These are phyloP conservation scores for Sequoia sempervirens DNA, from an alignment of 75 land plant species.

Conservation along the genomic window DNA sequence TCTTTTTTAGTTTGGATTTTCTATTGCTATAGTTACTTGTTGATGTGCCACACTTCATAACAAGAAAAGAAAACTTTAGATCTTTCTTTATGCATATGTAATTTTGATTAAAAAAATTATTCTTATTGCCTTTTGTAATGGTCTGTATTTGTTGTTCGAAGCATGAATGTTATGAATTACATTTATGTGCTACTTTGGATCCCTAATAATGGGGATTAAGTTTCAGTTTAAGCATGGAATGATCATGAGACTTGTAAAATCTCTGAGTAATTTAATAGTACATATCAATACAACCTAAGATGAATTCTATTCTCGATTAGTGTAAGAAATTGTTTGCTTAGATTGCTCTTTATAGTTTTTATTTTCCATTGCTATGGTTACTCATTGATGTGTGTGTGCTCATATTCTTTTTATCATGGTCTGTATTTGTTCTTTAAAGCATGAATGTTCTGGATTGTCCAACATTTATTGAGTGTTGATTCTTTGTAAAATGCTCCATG, in stretches of 20 bases:
- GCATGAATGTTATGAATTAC: not conserved
- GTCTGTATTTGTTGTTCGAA: not conserved
- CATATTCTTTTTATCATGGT: no score
- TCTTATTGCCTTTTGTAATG: not conserved
- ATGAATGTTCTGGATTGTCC: no score
- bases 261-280: not conserved
- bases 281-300: not conserved
- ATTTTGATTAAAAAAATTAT: no score
- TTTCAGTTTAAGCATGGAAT: not conserved
- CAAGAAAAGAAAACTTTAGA: not conserved
- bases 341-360: not conserved
- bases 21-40: not conserved
- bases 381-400: no score
- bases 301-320: not conserved
- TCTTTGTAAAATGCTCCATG: conserved; percentile 25
- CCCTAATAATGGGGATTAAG: not conserved
- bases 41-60: not conserved
- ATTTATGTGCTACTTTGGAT: not conserved
- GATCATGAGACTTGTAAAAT: not conserved
- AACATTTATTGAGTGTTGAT: not conserved
- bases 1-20: not conserved
- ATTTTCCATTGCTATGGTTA: no score
- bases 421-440: no score
- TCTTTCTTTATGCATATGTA: not conserved
- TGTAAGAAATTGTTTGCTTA: not conserved